A percentile compares a stretch with the other conserved stretches of the same genome.
Evolutionary conservation across 805 yeast species (phyloP).

Genomic region (Maudiozyma saulgeensis): DNA sequence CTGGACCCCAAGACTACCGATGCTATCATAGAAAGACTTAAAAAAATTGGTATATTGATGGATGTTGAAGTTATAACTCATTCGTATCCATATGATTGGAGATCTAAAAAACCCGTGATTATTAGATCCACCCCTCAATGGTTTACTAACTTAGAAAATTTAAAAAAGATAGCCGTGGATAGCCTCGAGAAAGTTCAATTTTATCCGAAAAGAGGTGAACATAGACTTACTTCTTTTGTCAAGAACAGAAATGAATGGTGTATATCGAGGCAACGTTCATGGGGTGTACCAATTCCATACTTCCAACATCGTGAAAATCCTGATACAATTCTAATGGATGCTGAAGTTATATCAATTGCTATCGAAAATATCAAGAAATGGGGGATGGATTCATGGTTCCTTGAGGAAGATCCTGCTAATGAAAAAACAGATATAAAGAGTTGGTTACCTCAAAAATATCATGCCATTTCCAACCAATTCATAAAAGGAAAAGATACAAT

Average conservation of each 20-base stretch:
- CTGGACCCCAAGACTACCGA: slow-evolving; percentile 45
- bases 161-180: slow-evolving; percentile 51
- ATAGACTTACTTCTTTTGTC: slow-evolving; percentile 64
- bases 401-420: slow-evolving; percentile 31
- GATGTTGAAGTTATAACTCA: slow-evolving; percentile 51
- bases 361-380: slow-evolving; percentile 42
- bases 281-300: slow-evolving; percentile 98
- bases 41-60: slow-evolving; percentile 35
- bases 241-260: slow-evolving; percentile 90
- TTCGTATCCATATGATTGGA: slow-evolving; percentile 95
- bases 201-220: slow-evolving; percentile 62
- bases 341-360: slow-evolving; percentile 46
- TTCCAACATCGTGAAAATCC: slow-evolving; percentile 47
- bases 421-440: slow-evolving; percentile 27
- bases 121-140: slow-evolving; percentile 95
- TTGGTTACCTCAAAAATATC: slow-evolving; percentile 63
- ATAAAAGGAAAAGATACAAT: slow-evolving; percentile 78
- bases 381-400: slow-evolving; percentile 84
- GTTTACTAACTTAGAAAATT: slow-evolving; percentile 78
- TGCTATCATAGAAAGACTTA: slow-evolving; percentile 36
- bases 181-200: slow-evolving; percentile 60
- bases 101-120: slow-evolving; percentile 90
- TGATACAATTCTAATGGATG: slow-evolving; percentile 54
- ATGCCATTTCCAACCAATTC: slow-evolving; percentile 35
- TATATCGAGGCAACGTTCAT: slow-evolving; percentile 85